phyloP scores from a whole-genome alignment of 495 filamentous ascomycete species.

The Xylaria bambusicola region DNA sequence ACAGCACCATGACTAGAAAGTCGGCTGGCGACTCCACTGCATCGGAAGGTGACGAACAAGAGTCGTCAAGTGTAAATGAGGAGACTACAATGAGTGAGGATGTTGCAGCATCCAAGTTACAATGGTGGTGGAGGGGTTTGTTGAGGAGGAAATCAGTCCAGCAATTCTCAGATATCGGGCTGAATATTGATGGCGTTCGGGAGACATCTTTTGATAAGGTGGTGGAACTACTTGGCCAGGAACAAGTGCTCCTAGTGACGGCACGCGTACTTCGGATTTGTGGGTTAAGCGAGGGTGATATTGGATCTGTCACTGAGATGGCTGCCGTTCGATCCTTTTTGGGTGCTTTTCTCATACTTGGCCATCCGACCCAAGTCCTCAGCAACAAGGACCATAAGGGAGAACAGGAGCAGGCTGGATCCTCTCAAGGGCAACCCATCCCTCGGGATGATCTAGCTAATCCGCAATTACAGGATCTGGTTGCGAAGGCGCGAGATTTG shows the following conservation, averaged over 20 bases:
- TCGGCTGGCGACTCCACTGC: slow-evolving; percentile 47
- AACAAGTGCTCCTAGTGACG: slow-evolving; percentile 69
- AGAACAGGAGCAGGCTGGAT: slow-evolving; percentile 69
- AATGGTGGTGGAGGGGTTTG: slow-evolving; percentile 72
- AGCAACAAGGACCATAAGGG: slow-evolving; percentile 74
- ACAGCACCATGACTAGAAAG: slow-evolving; percentile 60
- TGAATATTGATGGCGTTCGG: slow-evolving; percentile 73
- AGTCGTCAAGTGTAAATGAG: slow-evolving; percentile 40
- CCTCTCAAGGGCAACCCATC: slow-evolving; percentile 46
- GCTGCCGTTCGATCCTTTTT: slow-evolving; percentile 86
- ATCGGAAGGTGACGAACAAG: slow-evolving; percentile 55
- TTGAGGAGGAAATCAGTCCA: slow-evolving; percentile 61
- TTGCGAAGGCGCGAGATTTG: slow-evolving; percentile 83
- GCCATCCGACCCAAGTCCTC: slow-evolving; percentile 87
- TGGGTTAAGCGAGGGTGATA: slow-evolving; percentile 69
- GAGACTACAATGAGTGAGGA: slow-evolving; percentile 62
- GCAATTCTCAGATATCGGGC: slow-evolving; percentile 66
- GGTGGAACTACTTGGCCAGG: slow-evolving; percentile 71
- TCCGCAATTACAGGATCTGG: slow-evolving; percentile 71
- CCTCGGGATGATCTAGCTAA: slow-evolving; percentile 56
- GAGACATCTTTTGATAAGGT: slow-evolving; percentile 82
- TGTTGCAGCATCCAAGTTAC: slow-evolving; percentile 70
- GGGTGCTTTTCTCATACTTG: slow-evolving; percentile 88
- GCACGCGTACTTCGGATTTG: slow-evolving; percentile 74
- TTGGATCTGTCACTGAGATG: slow-evolving; percentile 69